These are phyloP conservation scores for Pythium apleroticum DNA, from an alignment of 352 stramenopile species.

Conservation along the genomic window DNA sequence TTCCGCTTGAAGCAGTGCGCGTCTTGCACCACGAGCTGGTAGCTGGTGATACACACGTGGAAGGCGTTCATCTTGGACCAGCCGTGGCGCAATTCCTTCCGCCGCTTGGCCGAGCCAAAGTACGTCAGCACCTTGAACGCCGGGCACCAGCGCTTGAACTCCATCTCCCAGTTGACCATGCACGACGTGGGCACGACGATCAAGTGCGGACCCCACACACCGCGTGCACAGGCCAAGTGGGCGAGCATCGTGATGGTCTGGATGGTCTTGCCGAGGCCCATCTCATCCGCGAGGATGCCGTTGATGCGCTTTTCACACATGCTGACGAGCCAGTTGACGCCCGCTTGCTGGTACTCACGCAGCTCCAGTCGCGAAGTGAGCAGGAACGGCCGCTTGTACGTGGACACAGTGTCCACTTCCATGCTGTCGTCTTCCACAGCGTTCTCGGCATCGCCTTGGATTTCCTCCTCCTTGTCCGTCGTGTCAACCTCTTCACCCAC, in stretches of 20 bases:
- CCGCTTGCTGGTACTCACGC: slow-evolving; percentile 70
- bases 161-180: slow-evolving; percentile 99
- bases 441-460: background rate
- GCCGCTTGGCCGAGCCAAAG: slow-evolving; percentile 95
- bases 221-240: slow-evolving; percentile 89
- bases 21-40: slow-evolving; percentile 98
- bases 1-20: slow-evolving; percentile 97
- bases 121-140: slow-evolving; percentile 98
- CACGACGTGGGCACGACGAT: slow-evolving; percentile 98
- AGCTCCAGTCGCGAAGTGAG: slow-evolving; percentile 62
- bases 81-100: slow-evolving; percentile 89
- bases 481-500: background rate
- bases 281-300: slow-evolving; percentile 98
- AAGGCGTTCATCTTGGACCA: slow-evolving; percentile 97
- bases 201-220: slow-evolving; percentile 98
- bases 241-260: slow-evolving; percentile 98
- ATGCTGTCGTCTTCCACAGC: slow-evolving; percentile 16
- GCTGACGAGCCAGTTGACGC: slow-evolving; percentile 98
- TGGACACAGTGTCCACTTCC: background rate
- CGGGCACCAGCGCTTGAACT: slow-evolving; percentile 98
- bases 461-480: slow-evolving; percentile 22
- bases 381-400: slow-evolving; percentile 68
- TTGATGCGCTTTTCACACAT: slow-evolving; percentile 97
- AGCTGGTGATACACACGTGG: slow-evolving; percentile 98
- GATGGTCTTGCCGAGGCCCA: slow-evolving; percentile 97